Base-by-base conservation (phyloP, 176 grass and related monocot species). In the Oryza officinalis region DNA sequence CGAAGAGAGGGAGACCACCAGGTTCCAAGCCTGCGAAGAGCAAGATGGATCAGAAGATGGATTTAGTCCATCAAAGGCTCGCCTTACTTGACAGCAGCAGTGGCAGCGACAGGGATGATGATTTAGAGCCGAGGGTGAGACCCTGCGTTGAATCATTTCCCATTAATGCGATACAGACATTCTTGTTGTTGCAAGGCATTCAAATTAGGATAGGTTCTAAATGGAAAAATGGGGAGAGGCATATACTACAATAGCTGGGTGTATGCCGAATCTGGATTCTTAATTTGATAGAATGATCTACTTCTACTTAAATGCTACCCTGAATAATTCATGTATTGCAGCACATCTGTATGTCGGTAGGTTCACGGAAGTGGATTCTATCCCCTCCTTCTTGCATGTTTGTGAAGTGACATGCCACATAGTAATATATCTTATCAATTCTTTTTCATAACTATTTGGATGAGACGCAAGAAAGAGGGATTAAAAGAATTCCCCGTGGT, bases 11-110 rank as follows among this genome's bases (percentile, higher is more conserved):
- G 66, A 81, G 37, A 38, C 37, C 37, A 1, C 37, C 37, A 38
- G 7, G 37, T 38, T 38, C 7, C 7, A 38, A 38, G 37, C 0
- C 71, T 2, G 4, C 6, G 17, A 27, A 70, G 54, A 81, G 14
- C 72, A 81, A 82, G 78, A 89, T 89, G 83, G 83, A 89, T 32
- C 78, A 86, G 57, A 89, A 89, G 78, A 66, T 72, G 32, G 78
- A 40, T 0, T 33, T 89, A 67, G 88, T 89, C 13, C 63, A 52
- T 7, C 52, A 85, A 46, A 82, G 88, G 78, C 23, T 89, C 1
- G 54, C 57, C 31, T 77, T 86, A 59, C 78, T 89, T 22, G 83
- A 86, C 72, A 59, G 59, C 50, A 25, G 76, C 67, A 20, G 45
- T 32, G 43, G 63, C 10, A 76, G 47, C 26, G 70, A 70, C 28